These are phyloP conservation scores for Pezicula rhizophila DNA, from an alignment of 2,329 filamentous ascomycete genomes.

Conservation along the genomic window DNA sequence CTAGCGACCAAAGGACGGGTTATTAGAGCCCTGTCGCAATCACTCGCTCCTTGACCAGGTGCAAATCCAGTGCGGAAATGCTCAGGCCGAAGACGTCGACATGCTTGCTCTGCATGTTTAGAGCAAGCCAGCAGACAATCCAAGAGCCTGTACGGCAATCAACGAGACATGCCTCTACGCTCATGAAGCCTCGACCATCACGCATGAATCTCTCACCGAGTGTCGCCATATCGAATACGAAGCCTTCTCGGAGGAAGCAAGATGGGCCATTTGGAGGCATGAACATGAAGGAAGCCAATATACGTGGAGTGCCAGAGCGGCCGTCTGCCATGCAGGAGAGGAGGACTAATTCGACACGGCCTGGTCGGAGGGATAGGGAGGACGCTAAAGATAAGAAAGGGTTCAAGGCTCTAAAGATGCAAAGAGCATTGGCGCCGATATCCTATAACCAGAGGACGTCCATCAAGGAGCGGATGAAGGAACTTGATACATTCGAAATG, in stretches of 20 bases:
- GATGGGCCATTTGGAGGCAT: slow-evolving; percentile 53
- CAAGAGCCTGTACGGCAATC: slow-evolving; percentile 8
- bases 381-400: slow-evolving; percentile 37
- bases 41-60: too few species aligned
- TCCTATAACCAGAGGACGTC: slow-evolving; percentile 61
- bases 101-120: slow-evolving; percentile 24
- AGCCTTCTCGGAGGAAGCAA: slow-evolving; percentile 33
- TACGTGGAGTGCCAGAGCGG: slow-evolving; percentile 33
- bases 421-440: slow-evolving; percentile 68
- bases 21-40: too few species aligned
- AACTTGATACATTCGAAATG: slow-evolving; percentile 73
- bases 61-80: slow-evolving; percentile 12
- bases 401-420: slow-evolving; percentile 87
- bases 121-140: slow-evolving; percentile 8
- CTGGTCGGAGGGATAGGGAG: slow-evolving; percentile 6
- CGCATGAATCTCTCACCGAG: slow-evolving; percentile 44
- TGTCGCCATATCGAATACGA: slow-evolving; percentile 16
- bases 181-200: slow-evolving; percentile 36
- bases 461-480: slow-evolving; percentile 51
- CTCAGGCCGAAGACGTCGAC: slow-evolving; percentile 18
- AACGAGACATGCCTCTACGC: slow-evolving; percentile 17
- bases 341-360: slow-evolving; percentile 7
- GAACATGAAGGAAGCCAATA: slow-evolving; percentile 45
- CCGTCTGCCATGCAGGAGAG: slow-evolving; percentile 19
- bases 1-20: too few species aligned